phyloP scores from a whole-genome alignment of 2,329 filamentous ascomycete species.

The Penicillium sp. region DNA sequence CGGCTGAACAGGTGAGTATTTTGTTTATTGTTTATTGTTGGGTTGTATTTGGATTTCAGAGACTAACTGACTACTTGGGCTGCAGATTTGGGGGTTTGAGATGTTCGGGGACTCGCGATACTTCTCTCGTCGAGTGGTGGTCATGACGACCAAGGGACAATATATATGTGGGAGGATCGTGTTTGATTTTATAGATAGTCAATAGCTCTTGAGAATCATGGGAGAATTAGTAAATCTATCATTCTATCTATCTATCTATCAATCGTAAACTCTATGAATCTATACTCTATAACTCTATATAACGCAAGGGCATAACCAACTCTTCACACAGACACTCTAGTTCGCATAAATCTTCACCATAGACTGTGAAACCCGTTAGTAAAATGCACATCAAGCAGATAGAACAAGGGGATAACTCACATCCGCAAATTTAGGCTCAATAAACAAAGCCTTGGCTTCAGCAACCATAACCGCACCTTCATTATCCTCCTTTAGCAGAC shows the following conservation, averaged over 20 bases:
- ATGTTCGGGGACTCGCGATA: background rate
- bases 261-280: background rate
- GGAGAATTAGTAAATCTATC: background rate
- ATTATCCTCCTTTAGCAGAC: conserved; percentile 17
- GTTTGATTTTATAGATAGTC: background rate
- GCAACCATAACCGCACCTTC: conserved; percentile 33
- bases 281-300: conserved; percentile 1
- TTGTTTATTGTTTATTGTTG: fast-evolving
- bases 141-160: background rate
- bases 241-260: background rate
- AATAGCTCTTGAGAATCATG: background rate
- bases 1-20: conserved; percentile 2
- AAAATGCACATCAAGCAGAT: background rate
- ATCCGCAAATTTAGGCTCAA: conserved; percentile 40
- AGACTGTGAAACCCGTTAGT: conserved; percentile 24
- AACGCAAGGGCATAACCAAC: background rate
- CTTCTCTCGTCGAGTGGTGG: conserved; percentile 3
- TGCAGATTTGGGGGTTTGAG: conserved; percentile 9
- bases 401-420: conserved; percentile 22
- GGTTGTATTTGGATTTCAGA: background rate
- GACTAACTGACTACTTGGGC: background rate
- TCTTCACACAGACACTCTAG: background rate
- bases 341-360: conserved; percentile 35
- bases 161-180: conserved; percentile 4
- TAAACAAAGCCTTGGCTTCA: conserved; percentile 40